Percentiles rank a stretch among this genome's conserved stretches.
These are phyloP conservation scores for Suillus spraguei DNA, from an alignment of 768 basidiomycete species.

Conservation along the genomic window DNA sequence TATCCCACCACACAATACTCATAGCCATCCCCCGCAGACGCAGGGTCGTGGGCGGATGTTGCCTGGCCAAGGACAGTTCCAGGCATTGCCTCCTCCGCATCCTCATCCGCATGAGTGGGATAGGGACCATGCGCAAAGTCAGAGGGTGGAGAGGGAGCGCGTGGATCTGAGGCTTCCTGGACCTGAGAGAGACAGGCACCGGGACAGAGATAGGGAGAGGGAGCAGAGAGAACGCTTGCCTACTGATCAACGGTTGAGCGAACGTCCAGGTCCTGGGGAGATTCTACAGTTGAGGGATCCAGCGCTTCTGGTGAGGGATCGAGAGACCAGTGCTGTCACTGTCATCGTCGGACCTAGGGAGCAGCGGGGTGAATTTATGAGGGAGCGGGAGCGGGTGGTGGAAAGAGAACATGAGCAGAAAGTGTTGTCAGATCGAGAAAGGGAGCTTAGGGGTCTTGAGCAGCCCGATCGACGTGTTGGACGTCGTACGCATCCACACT, in stretches of 20 bases:
- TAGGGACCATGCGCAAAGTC: slow-evolving; percentile 23
- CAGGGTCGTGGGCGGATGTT: slow-evolving; percentile 18
- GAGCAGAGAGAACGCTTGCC: slow-evolving; percentile 25
- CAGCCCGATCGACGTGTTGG: background rate
- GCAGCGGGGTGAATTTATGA: slow-evolving; percentile 32
- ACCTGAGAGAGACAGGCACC: slow-evolving; percentile 8
- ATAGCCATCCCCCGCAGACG: slow-evolving; percentile 12
- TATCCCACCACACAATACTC: background rate
- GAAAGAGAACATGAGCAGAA: slow-evolving; percentile 34
- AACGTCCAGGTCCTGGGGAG: slow-evolving; percentile 11
- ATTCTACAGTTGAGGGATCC: slow-evolving; percentile 7
- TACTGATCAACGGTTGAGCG: slow-evolving; percentile 21
- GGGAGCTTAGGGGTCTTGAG: slow-evolving; percentile 17
- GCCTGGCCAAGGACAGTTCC: slow-evolving; percentile 36
- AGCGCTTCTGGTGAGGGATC: slow-evolving; percentile 5
- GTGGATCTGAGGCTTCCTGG: slow-evolving; percentile 6
- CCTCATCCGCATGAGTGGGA: slow-evolving; percentile 28
- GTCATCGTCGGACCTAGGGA: slow-evolving; percentile 13
- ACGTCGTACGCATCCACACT: slow-evolving; percentile 2
- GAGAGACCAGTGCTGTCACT: background rate
- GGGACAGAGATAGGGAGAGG: slow-evolving; percentile 14
- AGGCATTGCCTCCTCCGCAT: slow-evolving; percentile 21
- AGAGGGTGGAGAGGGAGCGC: slow-evolving; percentile 26
- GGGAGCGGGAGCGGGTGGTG: slow-evolving; percentile 34
- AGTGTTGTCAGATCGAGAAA: slow-evolving; percentile 27